Conservation (phyloP, 805 yeast species). For the Blastobotrys chiropterorum region DNA sequence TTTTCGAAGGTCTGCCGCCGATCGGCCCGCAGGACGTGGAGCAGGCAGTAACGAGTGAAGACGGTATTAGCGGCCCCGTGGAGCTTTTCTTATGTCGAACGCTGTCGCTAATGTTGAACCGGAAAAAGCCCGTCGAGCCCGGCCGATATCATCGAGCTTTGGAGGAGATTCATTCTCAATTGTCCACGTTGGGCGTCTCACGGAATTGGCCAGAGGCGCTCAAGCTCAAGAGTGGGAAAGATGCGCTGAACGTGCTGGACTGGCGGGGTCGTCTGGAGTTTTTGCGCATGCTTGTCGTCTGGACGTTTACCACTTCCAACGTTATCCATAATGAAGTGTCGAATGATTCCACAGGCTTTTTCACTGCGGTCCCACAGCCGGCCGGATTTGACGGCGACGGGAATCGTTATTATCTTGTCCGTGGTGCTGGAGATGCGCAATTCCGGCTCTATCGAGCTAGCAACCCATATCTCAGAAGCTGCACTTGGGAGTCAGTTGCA, state of each 20-base stretch:
- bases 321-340: background rate
- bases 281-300: slow-evolving; percentile 28
- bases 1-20: slow-evolving; percentile 30
- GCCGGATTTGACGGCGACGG: slow-evolving; percentile 21
- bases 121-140: slow-evolving; percentile 36
- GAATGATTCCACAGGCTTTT: background rate
- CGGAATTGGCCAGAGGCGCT: slow-evolving; percentile 23
- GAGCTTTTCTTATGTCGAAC: slow-evolving; percentile 30
- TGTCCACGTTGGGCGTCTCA: slow-evolving; percentile 25
- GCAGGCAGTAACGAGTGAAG: slow-evolving; percentile 23
- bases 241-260: slow-evolving; percentile 26
- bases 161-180: slow-evolving; percentile 31
- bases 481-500: slow-evolving; percentile 33
- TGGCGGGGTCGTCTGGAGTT: slow-evolving; percentile 32
- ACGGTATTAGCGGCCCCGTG: slow-evolving; percentile 23
- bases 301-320: slow-evolving; percentile 24
- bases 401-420: slow-evolving; percentile 21
- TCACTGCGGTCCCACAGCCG: slow-evolving; percentile 5
- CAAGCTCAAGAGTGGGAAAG: slow-evolving; percentile 6
- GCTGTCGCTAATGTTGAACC: slow-evolving; percentile 32
- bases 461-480: slow-evolving; percentile 26
- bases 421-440: slow-evolving; percentile 25
- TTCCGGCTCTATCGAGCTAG: slow-evolving; percentile 31
- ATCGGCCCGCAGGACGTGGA: slow-evolving; percentile 39
- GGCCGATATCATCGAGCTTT: slow-evolving; percentile 33